These are phyloP conservation scores for Oemleria cerasiformis DNA, from an alignment of 306 rosid genomes.

Conservation along the genomic window DNA sequence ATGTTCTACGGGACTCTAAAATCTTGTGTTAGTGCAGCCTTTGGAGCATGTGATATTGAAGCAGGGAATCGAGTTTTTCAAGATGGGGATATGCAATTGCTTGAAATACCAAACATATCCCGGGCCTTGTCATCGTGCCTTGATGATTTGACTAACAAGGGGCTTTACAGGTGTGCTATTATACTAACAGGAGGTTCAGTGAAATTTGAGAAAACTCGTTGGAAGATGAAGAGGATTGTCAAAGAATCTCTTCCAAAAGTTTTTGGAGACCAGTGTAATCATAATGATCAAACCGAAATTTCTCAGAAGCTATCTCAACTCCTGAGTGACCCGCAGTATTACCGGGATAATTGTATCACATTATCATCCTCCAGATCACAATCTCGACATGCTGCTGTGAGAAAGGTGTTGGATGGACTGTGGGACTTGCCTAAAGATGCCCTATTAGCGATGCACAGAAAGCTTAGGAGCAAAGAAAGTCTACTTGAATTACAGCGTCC, in stretches of 20 bases:
- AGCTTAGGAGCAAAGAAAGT: slow-evolving; percentile 41
- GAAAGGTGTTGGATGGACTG: slow-evolving; percentile 42
- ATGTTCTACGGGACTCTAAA: slow-evolving; percentile 61
- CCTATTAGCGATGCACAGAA: slow-evolving; percentile 63
- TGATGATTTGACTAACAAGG: slow-evolving; percentile 62
- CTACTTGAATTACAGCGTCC: slow-evolving; percentile 47
- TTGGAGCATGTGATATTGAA: slow-evolving; percentile 40
- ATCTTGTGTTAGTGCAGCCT: slow-evolving; percentile 47
- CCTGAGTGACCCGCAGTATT: slow-evolving; percentile 53
- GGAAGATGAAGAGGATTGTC: slow-evolving; percentile 54
- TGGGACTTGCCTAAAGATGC: slow-evolving; percentile 42
- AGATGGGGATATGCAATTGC: slow-evolving; percentile 29
- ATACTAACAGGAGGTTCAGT: slow-evolving; percentile 41
- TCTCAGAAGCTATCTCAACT: slow-evolving; percentile 39
- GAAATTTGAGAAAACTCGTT: slow-evolving; percentile 55
- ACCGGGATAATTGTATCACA: slow-evolving; percentile 28
- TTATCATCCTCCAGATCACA: slow-evolving; percentile 29
- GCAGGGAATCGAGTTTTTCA: slow-evolving; percentile 27
- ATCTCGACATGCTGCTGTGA: slow-evolving; percentile 34
- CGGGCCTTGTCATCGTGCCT: slow-evolving; percentile 41
- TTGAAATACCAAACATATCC: slow-evolving; percentile 24
- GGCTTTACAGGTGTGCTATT: slow-evolving; percentile 54
- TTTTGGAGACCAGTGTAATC: slow-evolving; percentile 26
- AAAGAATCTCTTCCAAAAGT: slow-evolving; percentile 41
- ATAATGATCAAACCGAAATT: slow-evolving; percentile 28